phyloP scores from a whole-genome alignment of 208 protist genomes.

The Leishmania turanica region DNA sequence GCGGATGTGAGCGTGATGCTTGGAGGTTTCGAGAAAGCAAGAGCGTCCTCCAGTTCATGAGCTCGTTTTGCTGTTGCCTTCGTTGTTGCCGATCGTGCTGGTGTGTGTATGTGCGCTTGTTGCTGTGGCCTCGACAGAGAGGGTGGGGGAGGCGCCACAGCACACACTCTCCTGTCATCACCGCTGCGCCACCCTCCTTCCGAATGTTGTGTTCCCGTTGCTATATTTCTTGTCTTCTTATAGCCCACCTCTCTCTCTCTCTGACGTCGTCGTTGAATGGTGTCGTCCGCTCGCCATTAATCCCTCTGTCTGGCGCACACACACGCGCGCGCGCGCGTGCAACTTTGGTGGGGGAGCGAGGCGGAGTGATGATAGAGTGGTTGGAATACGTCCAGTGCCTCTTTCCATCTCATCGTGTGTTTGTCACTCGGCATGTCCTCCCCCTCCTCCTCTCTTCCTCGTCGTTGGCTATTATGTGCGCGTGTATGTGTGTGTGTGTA shows the following conservation, averaged over 20 bases:
- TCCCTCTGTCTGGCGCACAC: no score
- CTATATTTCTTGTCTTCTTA: no score
- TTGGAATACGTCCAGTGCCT: no score
- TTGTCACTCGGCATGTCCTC: no score
- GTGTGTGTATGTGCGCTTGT: not conserved
- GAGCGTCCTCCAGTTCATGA: not conserved
- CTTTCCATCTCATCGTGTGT: no score
- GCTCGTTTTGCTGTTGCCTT: not conserved
- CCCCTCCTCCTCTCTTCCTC: not conserved
- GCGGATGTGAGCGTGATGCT: not conserved
- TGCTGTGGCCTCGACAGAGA: not conserved
- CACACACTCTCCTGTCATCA: not conserved
- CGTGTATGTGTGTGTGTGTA: not conserved
- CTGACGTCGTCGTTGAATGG: no score
- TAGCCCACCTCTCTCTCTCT: no score
- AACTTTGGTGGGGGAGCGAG: no score
- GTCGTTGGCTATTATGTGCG: not conserved
- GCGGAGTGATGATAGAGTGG: no score
- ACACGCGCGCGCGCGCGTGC: no score
- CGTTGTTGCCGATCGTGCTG: not conserved
- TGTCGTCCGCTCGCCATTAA: no score
- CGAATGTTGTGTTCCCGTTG: not conserved
- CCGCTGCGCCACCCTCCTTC: not conserved
- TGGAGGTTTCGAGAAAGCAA: not conserved
- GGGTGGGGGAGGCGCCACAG: not conserved